Evolutionary conservation across 2,329 filamentous ascomycete species (phyloP).

Genomic region (Penicillium sp.): DNA sequence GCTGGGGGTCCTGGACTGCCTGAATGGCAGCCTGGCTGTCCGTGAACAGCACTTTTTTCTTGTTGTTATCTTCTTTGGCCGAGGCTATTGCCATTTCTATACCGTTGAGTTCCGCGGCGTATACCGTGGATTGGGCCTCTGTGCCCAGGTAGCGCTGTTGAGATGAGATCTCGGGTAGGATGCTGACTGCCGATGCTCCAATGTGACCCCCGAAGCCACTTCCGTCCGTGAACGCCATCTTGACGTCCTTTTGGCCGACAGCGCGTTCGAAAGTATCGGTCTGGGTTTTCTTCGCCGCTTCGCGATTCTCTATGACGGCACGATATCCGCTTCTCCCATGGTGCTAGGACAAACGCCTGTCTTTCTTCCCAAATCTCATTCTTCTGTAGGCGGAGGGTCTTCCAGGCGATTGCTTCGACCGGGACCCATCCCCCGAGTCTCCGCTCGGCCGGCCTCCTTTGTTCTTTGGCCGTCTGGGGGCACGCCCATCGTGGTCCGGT

Average conservation of each 20-base stretch:
- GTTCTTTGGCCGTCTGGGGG: neutral
- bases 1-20: neutral
- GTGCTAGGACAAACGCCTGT: neutral
- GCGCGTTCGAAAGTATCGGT: neutral
- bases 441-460: neutral
- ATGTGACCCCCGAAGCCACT: too few relatives aligned
- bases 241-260: too few relatives aligned
- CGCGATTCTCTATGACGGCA: neutral
- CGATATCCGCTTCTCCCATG: neutral
- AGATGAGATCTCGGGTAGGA: too few relatives aligned
- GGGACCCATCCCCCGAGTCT: neutral
- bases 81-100: too few relatives aligned
- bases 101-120: too few relatives aligned
- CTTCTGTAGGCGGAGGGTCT: neutral
- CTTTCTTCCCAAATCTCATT: neutral
- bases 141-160: too few relatives aligned
- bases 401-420: neutral
- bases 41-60: too few relatives aligned
- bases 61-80: too few relatives aligned
- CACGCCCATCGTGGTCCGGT: neutral
- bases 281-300: neutral
- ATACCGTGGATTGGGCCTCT: too few relatives aligned
- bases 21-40: neutral
- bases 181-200: too few relatives aligned
- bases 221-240: neutral